These are phyloP conservation scores for Babesia ovata DNA, from an alignment of 169 alveolate species.

Conservation along the genomic window DNA sequence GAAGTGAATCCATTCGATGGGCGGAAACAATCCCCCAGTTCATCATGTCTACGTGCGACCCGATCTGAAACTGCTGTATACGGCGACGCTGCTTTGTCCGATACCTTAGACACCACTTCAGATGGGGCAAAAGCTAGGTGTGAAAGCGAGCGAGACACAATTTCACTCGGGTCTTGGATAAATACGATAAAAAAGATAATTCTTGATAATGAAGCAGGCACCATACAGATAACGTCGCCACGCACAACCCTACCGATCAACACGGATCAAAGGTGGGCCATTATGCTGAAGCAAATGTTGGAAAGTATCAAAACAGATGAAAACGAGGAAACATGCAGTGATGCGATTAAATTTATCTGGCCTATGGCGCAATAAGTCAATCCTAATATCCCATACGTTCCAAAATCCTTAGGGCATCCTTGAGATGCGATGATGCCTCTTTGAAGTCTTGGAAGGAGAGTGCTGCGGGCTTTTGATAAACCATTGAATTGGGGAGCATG, in stretches of 20 bases:
- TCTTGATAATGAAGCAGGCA: background rate
- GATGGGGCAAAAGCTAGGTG: background rate
- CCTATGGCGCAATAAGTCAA: background rate
- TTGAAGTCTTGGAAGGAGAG: slow-evolving; percentile 8
- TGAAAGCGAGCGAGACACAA: slow-evolving; percentile 3
- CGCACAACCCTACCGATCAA: slow-evolving; percentile 27
- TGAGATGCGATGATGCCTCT: background rate
- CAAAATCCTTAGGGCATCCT: background rate
- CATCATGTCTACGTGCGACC: slow-evolving; percentile 2
- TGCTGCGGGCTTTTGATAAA: background rate
- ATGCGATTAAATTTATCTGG: slow-evolving; percentile 46
- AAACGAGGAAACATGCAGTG: background rate
- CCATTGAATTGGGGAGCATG: background rate
- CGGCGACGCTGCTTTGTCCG: background rate
- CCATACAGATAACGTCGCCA: slow-evolving; percentile 26
- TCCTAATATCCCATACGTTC: background rate
- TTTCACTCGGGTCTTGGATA: slow-evolving; percentile 24
- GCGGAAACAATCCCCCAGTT: background rate
- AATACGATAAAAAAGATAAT: slow-evolving; percentile 15
- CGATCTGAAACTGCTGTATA: slow-evolving; percentile 15
- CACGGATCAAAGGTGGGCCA: slow-evolving; percentile 35
- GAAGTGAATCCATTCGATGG: no score
- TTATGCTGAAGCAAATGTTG: slow-evolving; percentile 19
- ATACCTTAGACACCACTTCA: background rate
- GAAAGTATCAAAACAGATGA: slow-evolving; percentile 1